Percentiles rank a stretch among this genome's conserved stretches.
Evolutionary conservation across 305 asterid genomes (phyloP).

Genomic region (Fraxinus greggii): DNA sequence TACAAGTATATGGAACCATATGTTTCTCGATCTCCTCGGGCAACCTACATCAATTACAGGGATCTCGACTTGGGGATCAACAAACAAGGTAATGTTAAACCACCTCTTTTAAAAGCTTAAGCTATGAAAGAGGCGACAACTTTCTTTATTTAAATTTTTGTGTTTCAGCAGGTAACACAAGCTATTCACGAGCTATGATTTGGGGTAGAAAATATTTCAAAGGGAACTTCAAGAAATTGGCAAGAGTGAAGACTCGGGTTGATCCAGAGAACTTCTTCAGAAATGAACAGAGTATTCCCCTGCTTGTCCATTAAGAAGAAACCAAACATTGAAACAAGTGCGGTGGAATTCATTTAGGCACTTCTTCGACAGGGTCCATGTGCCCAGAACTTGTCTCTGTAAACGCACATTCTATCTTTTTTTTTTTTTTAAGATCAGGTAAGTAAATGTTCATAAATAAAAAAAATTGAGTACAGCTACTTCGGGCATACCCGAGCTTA

Average conservation of each 20-base stretch:
- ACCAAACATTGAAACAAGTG: not conserved
- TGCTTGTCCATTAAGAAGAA: conserved; percentile 5
- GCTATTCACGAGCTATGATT: conserved; percentile 30
- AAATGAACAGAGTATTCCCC: conserved; percentile 43
- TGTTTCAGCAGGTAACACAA: conserved; percentile 12
- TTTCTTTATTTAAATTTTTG: not conserved
- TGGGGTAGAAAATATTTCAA: conserved; percentile 52
- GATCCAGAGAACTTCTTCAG: conserved; percentile 45
- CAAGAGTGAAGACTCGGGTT: conserved; percentile 32
- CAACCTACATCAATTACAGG: conserved; percentile 40
- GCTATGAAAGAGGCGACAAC: not conserved
- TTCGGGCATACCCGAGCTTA: not conserved
- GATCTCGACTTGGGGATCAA: conserved; percentile 51
- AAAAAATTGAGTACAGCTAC: not conserved
- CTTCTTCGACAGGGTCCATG: not conserved
- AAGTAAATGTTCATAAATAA: not conserved
- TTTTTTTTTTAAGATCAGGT: not conserved
- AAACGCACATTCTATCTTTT: not conserved
- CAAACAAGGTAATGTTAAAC: not conserved
- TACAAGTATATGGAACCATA: conserved; percentile 37
- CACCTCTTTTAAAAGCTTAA: not conserved
- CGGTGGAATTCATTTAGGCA: not conserved
- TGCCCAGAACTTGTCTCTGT: not conserved
- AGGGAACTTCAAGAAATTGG: conserved; percentile 44
- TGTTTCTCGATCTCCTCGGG: conserved; percentile 35